Base-by-base conservation (phyloP, 2,329 filamentous ascomycete genomes). In the Tricladium varicosporioides region DNA sequence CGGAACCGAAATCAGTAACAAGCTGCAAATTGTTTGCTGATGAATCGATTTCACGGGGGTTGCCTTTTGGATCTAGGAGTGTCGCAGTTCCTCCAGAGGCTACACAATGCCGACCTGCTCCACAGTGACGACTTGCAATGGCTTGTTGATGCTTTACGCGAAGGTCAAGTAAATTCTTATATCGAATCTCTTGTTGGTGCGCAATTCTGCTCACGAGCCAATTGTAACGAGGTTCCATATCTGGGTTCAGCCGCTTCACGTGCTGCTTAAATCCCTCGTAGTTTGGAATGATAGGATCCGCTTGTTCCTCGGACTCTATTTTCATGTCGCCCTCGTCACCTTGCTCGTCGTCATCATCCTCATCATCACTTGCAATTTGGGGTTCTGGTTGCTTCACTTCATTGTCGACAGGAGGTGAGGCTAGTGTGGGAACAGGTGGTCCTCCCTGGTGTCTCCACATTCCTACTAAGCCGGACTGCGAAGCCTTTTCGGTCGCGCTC, bases 151-250 rank as follows among this genome's bases (percentile, higher is more conserved):
- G 92, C 65, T 87, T 87, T 55, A 90, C 78, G 67, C 85, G 88
- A 60, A 80, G 76, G 40, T 84, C 86, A 31, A 93, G 77, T 14
- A 97, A 76, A 27, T 83, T 82, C 71, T 92, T 94, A 73, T 92
- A 96, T 54, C 92, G 84, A 58, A 85, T 78, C 48, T 87, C 77
- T 70, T 96, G 91, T 67, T 96, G 91, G 62, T 90, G 83, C 0
- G 89, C 89, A 63, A 96, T 88, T 47, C 92, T 86, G 31, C 94
- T 88, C 13, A 93, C 82, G 61, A 97, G 78, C 71, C 85, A 86
- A 32, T 67, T 74, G 65, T 81, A 79, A 3, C 67, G 79, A 8
- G 79, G 74, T n/a, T 77, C 76, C 56, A 96, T 76, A 10, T 79
- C 75, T n/a, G 91, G 90, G 67, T 95, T 95, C 45, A 95, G 74